These are phyloP conservation scores for Colletotrichum lini DNA, from an alignment of 2,329 filamentous ascomycete genomes.

Conservation along the genomic window DNA sequence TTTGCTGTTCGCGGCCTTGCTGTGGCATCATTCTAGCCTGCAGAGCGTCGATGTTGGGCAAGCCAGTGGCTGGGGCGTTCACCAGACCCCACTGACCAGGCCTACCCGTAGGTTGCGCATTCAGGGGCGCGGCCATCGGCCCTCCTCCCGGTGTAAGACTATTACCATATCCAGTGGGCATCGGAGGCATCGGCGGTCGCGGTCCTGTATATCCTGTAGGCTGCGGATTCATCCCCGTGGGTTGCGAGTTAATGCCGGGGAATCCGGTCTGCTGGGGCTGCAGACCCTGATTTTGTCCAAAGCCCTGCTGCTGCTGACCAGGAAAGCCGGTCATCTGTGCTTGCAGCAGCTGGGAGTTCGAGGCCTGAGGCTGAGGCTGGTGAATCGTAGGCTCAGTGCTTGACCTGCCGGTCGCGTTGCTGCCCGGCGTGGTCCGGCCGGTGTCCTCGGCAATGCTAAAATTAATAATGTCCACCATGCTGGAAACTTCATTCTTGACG, in stretches of 20 bases:
- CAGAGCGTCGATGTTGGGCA: constrained; percentile 94
- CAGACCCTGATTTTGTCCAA: constrained; percentile 71
- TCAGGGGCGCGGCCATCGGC: constrained; percentile 78
- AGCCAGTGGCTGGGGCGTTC: constrained; percentile 88
- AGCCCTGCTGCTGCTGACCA: constrained; percentile 68
- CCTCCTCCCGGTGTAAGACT: constrained; percentile 68
- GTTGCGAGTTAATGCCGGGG: constrained; percentile 72
- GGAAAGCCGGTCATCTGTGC: constrained; percentile 80
- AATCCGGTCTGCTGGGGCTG: constrained; percentile 81
- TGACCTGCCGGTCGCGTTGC: constrained; percentile 73
- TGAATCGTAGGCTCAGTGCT: constrained; percentile 70
- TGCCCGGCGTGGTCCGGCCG: constrained; percentile 63
- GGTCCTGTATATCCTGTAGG: constrained; percentile 86
- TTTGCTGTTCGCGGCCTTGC: constrained; percentile 86
- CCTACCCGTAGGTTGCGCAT: constrained; percentile 92
- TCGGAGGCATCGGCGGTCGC: constrained; percentile 84
- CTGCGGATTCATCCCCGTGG: constrained; percentile 75
- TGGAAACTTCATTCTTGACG: constrained; percentile 96
- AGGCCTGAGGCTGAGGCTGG: constrained; percentile 81
- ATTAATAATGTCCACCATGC: constrained; percentile 99
- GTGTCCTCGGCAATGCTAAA: constrained; percentile 88
- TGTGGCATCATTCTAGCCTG: constrained; percentile 98
- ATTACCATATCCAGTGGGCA: constrained; percentile 75
- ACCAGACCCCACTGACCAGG: constrained; percentile 99
- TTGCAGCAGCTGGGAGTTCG: constrained; percentile 76